phyloP scores from a whole-genome alignment of 352 stramenopile genomes.

The Lagenidium giganteum region DNA sequence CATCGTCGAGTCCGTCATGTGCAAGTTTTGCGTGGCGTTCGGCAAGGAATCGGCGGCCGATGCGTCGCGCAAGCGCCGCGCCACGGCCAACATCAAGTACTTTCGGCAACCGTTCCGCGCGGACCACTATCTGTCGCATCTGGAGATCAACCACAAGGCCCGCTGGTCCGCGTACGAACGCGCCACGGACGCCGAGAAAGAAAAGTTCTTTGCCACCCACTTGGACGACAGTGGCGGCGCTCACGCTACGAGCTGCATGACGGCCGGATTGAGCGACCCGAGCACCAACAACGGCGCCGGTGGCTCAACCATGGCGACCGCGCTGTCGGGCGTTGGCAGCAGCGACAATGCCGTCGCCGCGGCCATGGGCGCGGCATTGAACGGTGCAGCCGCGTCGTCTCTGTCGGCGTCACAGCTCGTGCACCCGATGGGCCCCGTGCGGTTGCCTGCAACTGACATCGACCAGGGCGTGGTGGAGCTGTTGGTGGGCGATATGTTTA shows the following conservation, averaged over 20 bases:
- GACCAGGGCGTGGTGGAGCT: conserved; percentile 49
- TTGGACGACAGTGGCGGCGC: conserved; percentile 24
- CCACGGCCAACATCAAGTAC: conserved; percentile 72
- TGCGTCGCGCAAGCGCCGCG: conserved; percentile 49
- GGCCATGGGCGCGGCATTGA: no score
- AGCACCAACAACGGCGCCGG: not conserved
- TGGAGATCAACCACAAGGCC: conserved; percentile 65
- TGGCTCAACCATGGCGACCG: no score
- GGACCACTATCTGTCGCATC: conserved; percentile 61
- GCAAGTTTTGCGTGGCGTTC: conserved; percentile 73
- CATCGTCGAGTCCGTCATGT: conserved; percentile 63
- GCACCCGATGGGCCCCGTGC: conserved; percentile 24
- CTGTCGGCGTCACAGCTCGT: not conserved
- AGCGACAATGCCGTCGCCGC: no score
- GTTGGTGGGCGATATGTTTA: conserved; percentile 46
- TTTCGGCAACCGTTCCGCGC: conserved; percentile 60
- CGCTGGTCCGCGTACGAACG: conserved; percentile 63
- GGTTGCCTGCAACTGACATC: conserved; percentile 48
- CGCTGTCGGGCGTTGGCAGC: no score
- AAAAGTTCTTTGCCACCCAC: conserved; percentile 40
- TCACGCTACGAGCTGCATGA: no score
- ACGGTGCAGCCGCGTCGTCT: no score
- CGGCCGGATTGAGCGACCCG: not conserved
- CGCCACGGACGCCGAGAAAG: conserved; percentile 42
- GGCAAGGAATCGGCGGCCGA: conserved; percentile 51